A percentile compares a stretch with the other conserved stretches of the same genome.
phyloP scores from a whole-genome alignment of 768 basidiomycete genomes.

The Russula compacta region DNA sequence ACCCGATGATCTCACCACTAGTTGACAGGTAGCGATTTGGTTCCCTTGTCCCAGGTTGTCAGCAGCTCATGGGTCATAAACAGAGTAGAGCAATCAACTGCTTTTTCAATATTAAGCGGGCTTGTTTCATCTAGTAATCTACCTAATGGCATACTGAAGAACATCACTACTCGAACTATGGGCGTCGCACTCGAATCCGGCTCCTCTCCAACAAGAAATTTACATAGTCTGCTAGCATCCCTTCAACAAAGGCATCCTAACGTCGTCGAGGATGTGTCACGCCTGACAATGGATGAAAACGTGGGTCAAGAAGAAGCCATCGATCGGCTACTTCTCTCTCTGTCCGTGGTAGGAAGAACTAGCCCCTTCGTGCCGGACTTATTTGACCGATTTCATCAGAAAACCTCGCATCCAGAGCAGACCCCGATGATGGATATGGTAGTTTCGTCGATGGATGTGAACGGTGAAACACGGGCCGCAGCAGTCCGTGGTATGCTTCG shows the following conservation, averaged over 20 bases:
- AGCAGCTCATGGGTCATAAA: neutral
- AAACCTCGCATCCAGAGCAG: slow-evolving; percentile 3
- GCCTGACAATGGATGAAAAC: slow-evolving; percentile 29
- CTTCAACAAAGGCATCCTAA: slow-evolving; percentile 60
- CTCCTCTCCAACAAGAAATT: neutral
- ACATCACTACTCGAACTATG: slow-evolving; percentile 16
- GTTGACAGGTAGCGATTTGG: slow-evolving; percentile 26
- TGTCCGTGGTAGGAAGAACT: slow-evolving; percentile 41
- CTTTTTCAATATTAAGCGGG: neutral
- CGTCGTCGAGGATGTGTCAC: slow-evolving; percentile 36
- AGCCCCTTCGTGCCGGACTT: neutral
- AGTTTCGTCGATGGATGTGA: slow-evolving; percentile 52
- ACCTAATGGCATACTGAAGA: neutral
- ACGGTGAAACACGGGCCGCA: slow-evolving; percentile 45
- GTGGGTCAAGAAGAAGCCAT: slow-evolving; percentile 32
- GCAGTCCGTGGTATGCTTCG: slow-evolving; percentile 54
- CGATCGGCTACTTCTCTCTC: slow-evolving; percentile 48
- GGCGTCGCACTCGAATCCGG: slow-evolving; percentile 7
- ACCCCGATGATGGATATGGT: slow-evolving; percentile 28
- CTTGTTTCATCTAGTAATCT: neutral
- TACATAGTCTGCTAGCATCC: slow-evolving; percentile 36
- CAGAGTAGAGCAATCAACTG: slow-evolving; percentile 7
- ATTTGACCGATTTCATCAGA: slow-evolving; percentile 2
- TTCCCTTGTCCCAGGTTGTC: neutral
- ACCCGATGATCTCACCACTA: slow-evolving; percentile 40